Conservation (phyloP, 2,329 filamentous ascomycete species). For the Metarhizium brunneum region DNA sequence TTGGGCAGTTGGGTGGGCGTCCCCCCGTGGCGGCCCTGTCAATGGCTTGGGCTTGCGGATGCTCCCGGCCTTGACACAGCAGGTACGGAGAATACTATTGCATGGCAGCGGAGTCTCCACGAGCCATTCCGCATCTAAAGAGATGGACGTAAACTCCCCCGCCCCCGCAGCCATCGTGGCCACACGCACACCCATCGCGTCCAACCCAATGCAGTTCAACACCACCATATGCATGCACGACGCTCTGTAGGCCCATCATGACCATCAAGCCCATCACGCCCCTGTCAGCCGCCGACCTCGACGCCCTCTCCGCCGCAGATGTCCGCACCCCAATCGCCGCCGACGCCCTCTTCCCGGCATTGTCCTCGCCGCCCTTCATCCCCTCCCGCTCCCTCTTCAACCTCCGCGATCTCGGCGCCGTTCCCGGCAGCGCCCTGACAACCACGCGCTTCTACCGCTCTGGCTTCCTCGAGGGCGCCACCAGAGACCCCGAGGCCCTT, state of each 20-base stretch:
- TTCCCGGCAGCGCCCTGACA: slow-evolving; percentile 31
- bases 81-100: too few relatives aligned
- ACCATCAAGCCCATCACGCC: slow-evolving; percentile 9
- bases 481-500: slow-evolving; percentile 18
- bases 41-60: too few relatives aligned
- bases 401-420: slow-evolving; percentile 38
- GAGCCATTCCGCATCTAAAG: too few relatives aligned
- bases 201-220: slow-evolving; percentile 16
- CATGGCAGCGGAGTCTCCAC: too few relatives aligned
- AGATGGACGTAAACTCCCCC: too few relatives aligned
- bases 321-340: slow-evolving; percentile 28
- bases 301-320: slow-evolving; percentile 32
- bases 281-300: slow-evolving; percentile 16
- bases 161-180: too few relatives aligned
- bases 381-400: slow-evolving; percentile 39
- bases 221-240: slow-evolving; percentile 9
- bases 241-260: neutral
- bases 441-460: slow-evolving; percentile 35
- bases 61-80: too few relatives aligned
- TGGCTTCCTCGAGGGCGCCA: slow-evolving; percentile 29
- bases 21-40: too few relatives aligned
- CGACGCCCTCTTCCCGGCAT: slow-evolving; percentile 24
- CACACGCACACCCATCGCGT: too few relatives aligned
- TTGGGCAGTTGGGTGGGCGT: too few relatives aligned
- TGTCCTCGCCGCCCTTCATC: slow-evolving; percentile 37